These are phyloP conservation scores for Papilionanthe hybrid DNA, from an alignment of 116 monocot genomes.

Conservation along the genomic window DNA sequence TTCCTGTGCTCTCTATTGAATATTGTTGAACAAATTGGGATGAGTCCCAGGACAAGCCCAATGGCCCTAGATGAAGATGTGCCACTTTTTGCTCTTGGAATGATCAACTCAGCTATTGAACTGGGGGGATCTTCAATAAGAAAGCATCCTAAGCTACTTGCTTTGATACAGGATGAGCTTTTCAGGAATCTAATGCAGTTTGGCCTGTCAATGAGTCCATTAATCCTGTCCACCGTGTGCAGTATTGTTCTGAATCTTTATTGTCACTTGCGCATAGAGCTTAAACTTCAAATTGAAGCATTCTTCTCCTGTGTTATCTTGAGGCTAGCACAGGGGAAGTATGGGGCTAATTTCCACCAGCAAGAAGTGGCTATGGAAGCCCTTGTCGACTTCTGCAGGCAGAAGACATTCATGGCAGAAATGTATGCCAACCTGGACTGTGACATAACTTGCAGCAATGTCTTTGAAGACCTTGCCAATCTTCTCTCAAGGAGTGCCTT, in stretches of 20 bases:
- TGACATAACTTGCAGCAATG: slow-evolving; percentile 64
- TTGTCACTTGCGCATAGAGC: slow-evolving; percentile 52
- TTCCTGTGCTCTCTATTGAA: slow-evolving; percentile 86
- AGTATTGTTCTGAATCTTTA: slow-evolving; percentile 78
- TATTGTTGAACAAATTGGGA: slow-evolving; percentile 56
- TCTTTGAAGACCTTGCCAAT: slow-evolving; percentile 68
- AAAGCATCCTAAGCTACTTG: slow-evolving; percentile 58
- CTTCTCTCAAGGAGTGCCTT: slow-evolving; percentile 78
- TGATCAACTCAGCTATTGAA: slow-evolving; percentile 77
- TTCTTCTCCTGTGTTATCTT: slow-evolving; percentile 79
- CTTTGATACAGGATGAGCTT: slow-evolving; percentile 69
- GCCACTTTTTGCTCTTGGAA: slow-evolving; percentile 71
- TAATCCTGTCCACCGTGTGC: slow-evolving; percentile 70
- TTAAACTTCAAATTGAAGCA: slow-evolving; percentile 78
- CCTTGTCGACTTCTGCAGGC: slow-evolving; percentile 75
- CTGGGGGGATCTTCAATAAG: slow-evolving; percentile 47
- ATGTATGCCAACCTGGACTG: slow-evolving; percentile 91
- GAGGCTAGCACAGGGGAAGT: slow-evolving; percentile 55
- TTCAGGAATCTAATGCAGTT: slow-evolving; percentile 82
- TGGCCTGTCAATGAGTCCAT: slow-evolving; percentile 77
- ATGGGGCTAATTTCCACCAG: slow-evolving; percentile 63
- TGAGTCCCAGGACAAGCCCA: slow-evolving; percentile 41
- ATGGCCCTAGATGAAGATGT: slow-evolving; percentile 76
- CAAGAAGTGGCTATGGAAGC: slow-evolving; percentile 86
- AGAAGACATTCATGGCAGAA: slow-evolving; percentile 68